Evolutionary conservation across 108 stramenopile species (phyloP).

Genomic region (Skeletonema marinoi): DNA sequence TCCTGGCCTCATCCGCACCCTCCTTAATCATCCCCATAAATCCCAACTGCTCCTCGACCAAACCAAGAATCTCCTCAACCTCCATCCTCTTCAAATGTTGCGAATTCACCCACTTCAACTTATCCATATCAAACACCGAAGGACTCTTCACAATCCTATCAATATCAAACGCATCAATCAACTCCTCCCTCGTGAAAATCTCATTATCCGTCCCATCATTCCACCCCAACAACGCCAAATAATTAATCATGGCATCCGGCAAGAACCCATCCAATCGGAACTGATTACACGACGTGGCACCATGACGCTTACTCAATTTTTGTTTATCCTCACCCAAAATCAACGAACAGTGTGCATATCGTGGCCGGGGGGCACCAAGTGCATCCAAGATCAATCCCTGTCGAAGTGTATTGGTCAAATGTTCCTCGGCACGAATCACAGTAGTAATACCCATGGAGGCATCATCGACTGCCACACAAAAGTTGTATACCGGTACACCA

Average conservation of each 20-base stretch:
- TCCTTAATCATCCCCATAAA: conserved; percentile 61
- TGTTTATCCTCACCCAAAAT: conserved; percentile 97
- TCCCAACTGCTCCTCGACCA: conserved; percentile 78
- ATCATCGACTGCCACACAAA: conserved; percentile 98
- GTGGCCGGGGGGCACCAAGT: conserved; percentile 85
- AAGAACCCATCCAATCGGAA: conserved; percentile 93
- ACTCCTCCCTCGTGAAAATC: conserved; percentile 92
- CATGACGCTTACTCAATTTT: conserved; percentile 96
- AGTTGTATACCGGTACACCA: conserved; percentile 98
- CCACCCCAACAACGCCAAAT: conserved; percentile 95
- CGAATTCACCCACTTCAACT: conserved; percentile 95
- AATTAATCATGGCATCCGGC: conserved; percentile 96
- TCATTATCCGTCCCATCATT: conserved; percentile 98
- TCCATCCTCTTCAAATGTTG: conserved; percentile 87
- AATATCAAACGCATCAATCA: conserved; percentile 94
- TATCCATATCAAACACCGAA: conserved; percentile 96
- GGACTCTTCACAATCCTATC: conserved; percentile 93
- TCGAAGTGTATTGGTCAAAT: conserved; percentile 95
- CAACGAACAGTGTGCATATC: conserved; percentile 96
- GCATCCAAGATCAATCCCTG: conserved; percentile 92
- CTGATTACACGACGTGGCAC: conserved; percentile 95
- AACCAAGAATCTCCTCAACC: conserved; percentile 61
- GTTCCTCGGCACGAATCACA: conserved; percentile 97
- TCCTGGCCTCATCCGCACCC: conserved; percentile 39
- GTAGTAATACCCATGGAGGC: conserved; percentile 95